Evolutionary conservation across 1,284 basidiomycete genomes (phyloP), one percentile per base, ranked within the genome.

Genomic region (Schizophyllum amplum): DNA sequence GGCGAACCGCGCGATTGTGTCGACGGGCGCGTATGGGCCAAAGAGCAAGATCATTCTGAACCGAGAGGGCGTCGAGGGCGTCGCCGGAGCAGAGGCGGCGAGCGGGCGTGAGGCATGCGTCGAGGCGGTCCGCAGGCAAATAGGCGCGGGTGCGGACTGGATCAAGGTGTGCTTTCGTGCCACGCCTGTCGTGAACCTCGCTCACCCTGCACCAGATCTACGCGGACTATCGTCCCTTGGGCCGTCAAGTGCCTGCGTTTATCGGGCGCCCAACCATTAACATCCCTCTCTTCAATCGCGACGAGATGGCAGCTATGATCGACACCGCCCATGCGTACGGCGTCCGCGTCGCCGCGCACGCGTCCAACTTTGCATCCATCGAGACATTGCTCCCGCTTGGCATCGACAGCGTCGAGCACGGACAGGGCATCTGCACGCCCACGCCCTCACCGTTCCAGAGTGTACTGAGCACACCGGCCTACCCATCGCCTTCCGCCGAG

Each of bases 61-160:
- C 55, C 67, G 68, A 53, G 78, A 83, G 59, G 81, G 80, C 22
- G 69, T 83, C 6, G 79, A 84, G 59, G 78, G 80, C 1, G 69
- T 84, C 23, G 77, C 73, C 1, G 82, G 84, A 9, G 81, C 82
- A 5, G 79, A 83, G 59, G 74, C 76, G 1, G 82, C 77, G 1
- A 83, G 87, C 60, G 84, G 85, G 1, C 68, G 75, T 11, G 78
- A 78, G 33, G 80, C 74, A 42, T 83, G 84, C 63, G 66, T 78
- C 49, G 75, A 74, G 57, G 83, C 77, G 11, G 82, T 86, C 2
- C 72, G 84, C 49, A 75, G 75, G 59, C 84, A 86, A 63, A 76
- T 87, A 57, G 83, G 84, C 22, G 79, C 83, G n/a, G 84, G 84
- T 4, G 82, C 83, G 4, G 84, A 87, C 68, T 83, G 81, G 78